Evolutionary conservation across 2,329 filamentous ascomycete species (phyloP), one percentile per base, ranked within the genome.

Genomic region (Clarireedia monteithiana): DNA sequence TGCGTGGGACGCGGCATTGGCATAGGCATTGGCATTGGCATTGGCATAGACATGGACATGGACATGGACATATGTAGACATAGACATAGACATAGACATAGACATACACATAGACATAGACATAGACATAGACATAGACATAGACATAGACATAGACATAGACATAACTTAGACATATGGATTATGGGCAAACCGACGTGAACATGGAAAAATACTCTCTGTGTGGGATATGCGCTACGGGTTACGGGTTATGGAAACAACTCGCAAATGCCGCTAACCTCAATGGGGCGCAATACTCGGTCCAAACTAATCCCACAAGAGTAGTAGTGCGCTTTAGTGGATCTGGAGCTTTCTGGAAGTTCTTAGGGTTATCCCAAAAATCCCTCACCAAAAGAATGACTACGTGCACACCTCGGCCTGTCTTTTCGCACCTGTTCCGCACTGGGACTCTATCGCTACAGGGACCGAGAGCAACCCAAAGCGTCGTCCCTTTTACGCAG

Each of bases 341-440:
- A 39, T 9, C 48, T 24, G 34, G 52, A 12, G 15, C 51, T 40
- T 49, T 49, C 17, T 23, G 51, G 51, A 49, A 54, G 30, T 34
- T 34, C 30, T 34, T 34, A 34, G 30, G 30, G 30, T 27, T 49
- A 10, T 39, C 39, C 26, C 1, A 45, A 54, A 54, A 54, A 54
- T 54, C 44, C 52, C 52, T 54, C 52, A 54, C 52, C 52, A 54
- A 54, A 49, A 54, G 20, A 17, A n/a, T 15, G 26, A 30, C 9
- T 34, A 34, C 30, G 30, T 4, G 10, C 30, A 34, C 30, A 14
- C 30, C 30, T 12, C 12, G 6, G 26, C 5, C 4, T 10, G 10
- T 10, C 30, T 34, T 34, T 34, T 12, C 30, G 30, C 26, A 27
- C 10, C 30, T 14, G 20, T 34, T 34, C 10, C 30, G 30, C 30